These are phyloP conservation scores for Coemansia sp. DNA, from an alignment of 192 early-diverging fungal species.

Conservation along the genomic window DNA sequence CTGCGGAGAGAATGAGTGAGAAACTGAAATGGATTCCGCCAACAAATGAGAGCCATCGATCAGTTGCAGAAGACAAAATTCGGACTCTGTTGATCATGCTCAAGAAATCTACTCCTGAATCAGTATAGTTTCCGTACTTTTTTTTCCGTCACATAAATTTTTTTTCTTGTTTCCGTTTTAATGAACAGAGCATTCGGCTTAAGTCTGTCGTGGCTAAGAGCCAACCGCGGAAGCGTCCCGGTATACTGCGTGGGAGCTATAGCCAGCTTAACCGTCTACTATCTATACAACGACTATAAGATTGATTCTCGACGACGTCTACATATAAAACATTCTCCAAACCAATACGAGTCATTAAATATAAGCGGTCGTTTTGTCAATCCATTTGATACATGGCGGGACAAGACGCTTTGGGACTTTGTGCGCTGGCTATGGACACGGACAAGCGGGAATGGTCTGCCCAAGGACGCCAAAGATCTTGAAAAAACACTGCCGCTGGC, in stretches of 20 bases:
- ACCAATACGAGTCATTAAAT: conserved; percentile 23
- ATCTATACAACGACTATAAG: conserved; percentile 35
- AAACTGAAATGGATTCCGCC: too few relatives aligned
- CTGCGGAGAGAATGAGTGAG: too few relatives aligned
- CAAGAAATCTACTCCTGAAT: too few relatives aligned
- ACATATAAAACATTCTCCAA: conserved; percentile 6
- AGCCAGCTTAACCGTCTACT: conserved; percentile 37
- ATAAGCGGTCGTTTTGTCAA: conserved; percentile 53
- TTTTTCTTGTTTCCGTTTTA: neutral
- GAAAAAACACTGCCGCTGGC: conserved; percentile 32
- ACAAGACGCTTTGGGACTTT: conserved; percentile 55
- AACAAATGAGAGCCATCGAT: too few relatives aligned
- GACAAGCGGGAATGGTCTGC: conserved; percentile 41
- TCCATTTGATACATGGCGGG: conserved; percentile 50
- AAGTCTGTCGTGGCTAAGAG: conserved; percentile 35
- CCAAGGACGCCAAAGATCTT: conserved; percentile 17
- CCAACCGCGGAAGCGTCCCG: conserved; percentile 20
- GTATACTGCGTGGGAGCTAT: conserved; percentile 40
- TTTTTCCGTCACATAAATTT: too few relatives aligned
- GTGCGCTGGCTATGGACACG: conserved; percentile 44
- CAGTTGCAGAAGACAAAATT: too few relatives aligned
- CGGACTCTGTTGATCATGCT: too few relatives aligned
- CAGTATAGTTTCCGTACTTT: too few relatives aligned
- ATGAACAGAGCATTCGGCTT: conserved; percentile 41
- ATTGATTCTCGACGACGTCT: conserved; percentile 28